Evolutionary conservation across 495 filamentous ascomycete species (phyloP).

Genomic region (Hypoxylon fuscum): DNA sequence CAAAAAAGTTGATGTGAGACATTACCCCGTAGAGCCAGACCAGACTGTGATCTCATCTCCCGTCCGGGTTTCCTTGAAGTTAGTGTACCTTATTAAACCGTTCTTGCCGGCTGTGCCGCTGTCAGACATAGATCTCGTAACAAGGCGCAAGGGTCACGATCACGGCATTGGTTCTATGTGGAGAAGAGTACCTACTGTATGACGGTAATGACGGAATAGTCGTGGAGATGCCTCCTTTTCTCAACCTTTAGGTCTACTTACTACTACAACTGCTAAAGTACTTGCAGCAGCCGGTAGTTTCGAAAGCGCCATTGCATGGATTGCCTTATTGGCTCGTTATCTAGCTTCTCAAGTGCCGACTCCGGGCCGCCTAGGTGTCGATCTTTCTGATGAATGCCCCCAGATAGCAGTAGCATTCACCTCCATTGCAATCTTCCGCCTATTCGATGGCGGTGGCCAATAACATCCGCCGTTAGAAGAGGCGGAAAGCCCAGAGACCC

Average conservation of each 20-base stretch:
- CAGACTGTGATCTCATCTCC: constrained; percentile 8
- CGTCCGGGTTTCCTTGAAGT: not conserved
- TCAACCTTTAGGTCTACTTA: constrained; percentile 22
- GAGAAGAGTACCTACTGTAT: constrained; percentile 8
- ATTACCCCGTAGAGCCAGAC: constrained; percentile 22
- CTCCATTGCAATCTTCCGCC: constrained; percentile 17
- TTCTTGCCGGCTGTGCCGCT: constrained; percentile 27
- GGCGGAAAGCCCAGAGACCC: constrained; percentile 22
- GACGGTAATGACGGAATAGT: constrained; percentile 19
- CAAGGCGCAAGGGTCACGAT: constrained; percentile 19
- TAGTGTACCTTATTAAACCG: constrained; percentile 14
- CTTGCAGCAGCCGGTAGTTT: constrained; percentile 15
- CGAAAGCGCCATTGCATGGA: constrained; percentile 16
- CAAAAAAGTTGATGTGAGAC: constrained; percentile 28
- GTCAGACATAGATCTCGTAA: constrained; percentile 35
- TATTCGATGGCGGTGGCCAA: constrained; percentile 12
- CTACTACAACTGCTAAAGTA: not conserved
- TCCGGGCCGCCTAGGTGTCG: constrained; percentile 21
- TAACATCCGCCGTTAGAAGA: constrained; percentile 28
- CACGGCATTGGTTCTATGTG: constrained; percentile 18
- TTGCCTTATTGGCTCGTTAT: constrained; percentile 12
- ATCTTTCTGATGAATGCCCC: constrained; percentile 26
- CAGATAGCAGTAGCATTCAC: constrained; percentile 3
- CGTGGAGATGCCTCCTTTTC: constrained; percentile 10
- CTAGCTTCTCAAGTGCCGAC: constrained; percentile 25